These are phyloP conservation scores for Aspergillus sergii DNA, from an alignment of 2,329 filamentous ascomycete species.

Conservation along the genomic window DNA sequence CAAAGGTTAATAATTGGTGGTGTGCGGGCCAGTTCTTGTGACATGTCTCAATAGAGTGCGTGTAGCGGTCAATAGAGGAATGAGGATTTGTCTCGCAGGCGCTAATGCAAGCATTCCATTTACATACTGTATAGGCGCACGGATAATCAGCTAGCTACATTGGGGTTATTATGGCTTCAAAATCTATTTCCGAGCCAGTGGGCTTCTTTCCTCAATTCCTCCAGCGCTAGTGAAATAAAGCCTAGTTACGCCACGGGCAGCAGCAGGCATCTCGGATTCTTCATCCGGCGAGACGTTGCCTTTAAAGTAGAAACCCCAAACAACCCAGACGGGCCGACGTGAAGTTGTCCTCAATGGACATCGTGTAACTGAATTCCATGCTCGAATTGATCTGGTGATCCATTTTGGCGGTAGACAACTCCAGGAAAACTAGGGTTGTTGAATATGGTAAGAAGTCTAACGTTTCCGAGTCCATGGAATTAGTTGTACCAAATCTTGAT, in stretches of 20 bases:
- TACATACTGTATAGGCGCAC: background rate
- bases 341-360: background rate
- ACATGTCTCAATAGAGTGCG: background rate
- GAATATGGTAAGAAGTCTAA: background rate
- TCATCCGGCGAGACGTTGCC: background rate
- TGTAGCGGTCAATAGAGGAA: background rate
- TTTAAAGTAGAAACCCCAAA: background rate
- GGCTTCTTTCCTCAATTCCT: background rate
- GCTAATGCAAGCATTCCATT: background rate
- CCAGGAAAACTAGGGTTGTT: background rate
- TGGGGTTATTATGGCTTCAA: background rate
- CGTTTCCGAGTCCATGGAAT: background rate
- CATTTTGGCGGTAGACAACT: background rate
- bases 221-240: background rate
- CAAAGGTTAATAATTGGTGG: background rate
- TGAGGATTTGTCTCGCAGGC: background rate
- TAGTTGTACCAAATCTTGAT: background rate
- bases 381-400: background rate
- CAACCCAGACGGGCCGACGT: background rate
- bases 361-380: background rate
- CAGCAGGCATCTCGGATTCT: background rate
- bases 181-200: background rate
- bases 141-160: background rate
- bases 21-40: background rate
- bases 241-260: background rate